phyloP scores from a whole-genome alignment of 306 rosid species.

The Begonia fuchsioides region DNA sequence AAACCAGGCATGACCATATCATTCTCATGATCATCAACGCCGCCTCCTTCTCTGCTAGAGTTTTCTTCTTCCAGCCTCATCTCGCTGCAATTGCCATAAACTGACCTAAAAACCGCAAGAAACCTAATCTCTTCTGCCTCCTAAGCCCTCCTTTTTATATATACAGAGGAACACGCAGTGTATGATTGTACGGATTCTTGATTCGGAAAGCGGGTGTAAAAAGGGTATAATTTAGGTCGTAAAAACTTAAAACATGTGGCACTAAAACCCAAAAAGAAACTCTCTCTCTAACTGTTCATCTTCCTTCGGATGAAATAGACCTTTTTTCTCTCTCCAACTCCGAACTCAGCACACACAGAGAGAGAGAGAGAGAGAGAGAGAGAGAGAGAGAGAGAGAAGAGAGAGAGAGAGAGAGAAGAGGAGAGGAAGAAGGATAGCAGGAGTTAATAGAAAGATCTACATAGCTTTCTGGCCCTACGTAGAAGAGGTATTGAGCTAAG shows the following conservation, averaged over 20 bases:
- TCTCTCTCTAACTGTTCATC: not conserved
- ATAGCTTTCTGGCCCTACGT: conserved; percentile 64
- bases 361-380: not conserved
- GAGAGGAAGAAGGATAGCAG: conserved; percentile 2
- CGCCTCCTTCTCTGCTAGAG: conserved; percentile 3
- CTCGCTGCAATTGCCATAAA: conserved; percentile 62
- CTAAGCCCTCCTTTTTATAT: no score
- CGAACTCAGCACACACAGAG: no score
- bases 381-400: not conserved
- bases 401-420: not conserved
- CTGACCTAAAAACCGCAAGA: not conserved
- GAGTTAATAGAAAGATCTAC: conserved; percentile 66
- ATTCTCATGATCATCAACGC: conserved; percentile 53
- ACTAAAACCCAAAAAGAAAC: not conserved
- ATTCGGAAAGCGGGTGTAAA: no score
- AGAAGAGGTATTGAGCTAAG: conserved; percentile 22
- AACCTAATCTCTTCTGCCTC: no score
- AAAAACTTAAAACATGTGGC: no score
- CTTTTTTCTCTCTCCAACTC: conserved; percentile 4
- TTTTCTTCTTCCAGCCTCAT: conserved; percentile 35
- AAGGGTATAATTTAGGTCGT: no score
- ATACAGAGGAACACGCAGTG: no score
- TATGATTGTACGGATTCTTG: no score
- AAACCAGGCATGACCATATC: conserved; percentile 98
- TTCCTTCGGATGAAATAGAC: not conserved